Percentiles rank a stretch among this genome's conserved stretches.
These are phyloP conservation scores for Melastoma malabathricum DNA, from an alignment of 345 rosid species.

Conservation along the genomic window DNA sequence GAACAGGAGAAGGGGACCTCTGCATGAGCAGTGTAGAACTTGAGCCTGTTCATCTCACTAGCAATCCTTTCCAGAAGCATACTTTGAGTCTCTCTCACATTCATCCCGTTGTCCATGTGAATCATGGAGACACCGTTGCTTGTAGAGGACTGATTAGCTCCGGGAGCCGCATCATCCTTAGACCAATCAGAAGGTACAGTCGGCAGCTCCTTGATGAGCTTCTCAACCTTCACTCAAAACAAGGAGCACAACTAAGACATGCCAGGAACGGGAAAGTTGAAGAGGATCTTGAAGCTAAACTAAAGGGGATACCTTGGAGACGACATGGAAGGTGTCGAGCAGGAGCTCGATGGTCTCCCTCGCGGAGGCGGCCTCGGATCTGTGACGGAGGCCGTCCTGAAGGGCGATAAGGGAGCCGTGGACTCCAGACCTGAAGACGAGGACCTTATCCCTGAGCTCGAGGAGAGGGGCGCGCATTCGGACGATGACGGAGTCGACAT, in stretches of 20 bases:
- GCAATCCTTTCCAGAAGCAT: constrained; percentile 97
- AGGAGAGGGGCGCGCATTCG: constrained; percentile 96
- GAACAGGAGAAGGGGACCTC: constrained; percentile 52
- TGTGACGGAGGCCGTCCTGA: constrained; percentile 69
- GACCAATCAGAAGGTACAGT: constrained; percentile 77
- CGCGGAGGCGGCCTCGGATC: constrained; percentile 86
- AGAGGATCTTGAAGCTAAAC: background rate
- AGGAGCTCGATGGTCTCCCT: constrained; percentile 78
- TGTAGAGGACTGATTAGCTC: constrained; percentile 22
- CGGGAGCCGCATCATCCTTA: constrained; percentile 39
- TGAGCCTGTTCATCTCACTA: constrained; percentile 92
- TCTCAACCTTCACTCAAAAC: constrained; percentile 63
- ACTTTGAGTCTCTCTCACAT: constrained; percentile 85
- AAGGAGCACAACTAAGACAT: too few species aligned
- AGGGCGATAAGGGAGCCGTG: constrained; percentile 56
- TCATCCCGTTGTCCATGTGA: constrained; percentile 55
- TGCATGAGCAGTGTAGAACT: constrained; percentile 81
- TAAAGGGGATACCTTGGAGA: constrained; percentile 57
- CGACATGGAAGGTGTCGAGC: constrained; percentile 90
- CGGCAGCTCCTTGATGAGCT: constrained; percentile 85
- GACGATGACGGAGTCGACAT: constrained; percentile 76
- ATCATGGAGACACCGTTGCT: constrained; percentile 30
- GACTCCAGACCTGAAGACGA: constrained; percentile 59
- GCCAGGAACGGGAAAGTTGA: background rate
- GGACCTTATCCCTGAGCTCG: constrained; percentile 83